Evolutionary conservation across 805 yeast species (phyloP).

Genomic region (Torulaspora microellipsoides): DNA sequence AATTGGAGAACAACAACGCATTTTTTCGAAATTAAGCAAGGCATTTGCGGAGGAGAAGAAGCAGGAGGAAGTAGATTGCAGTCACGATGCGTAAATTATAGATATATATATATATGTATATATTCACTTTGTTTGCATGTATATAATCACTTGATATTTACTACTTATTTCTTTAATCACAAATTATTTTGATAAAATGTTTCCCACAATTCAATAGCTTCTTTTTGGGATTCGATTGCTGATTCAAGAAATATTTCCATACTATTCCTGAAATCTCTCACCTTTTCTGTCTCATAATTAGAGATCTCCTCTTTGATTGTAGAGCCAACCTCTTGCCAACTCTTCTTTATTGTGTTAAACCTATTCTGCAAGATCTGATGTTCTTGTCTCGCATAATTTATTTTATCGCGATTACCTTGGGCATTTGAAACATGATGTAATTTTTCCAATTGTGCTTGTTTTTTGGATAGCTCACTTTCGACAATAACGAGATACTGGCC

Average conservation of each 20-base stretch:
- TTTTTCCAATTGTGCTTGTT: constrained; percentile 44
- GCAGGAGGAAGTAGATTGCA: constrained; percentile 27
- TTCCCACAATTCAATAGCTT: constrained; percentile 83
- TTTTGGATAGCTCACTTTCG: constrained; percentile 45
- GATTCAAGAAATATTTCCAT: constrained; percentile 89
- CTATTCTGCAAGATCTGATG: constrained; percentile 50
- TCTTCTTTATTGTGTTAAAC: constrained; percentile 49
- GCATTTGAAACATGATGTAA: constrained; percentile 38
- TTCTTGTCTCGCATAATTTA: constrained; percentile 54
- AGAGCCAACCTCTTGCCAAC: constrained; percentile 59
- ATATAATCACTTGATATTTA: background rate
- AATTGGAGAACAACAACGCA: constrained; percentile 37
- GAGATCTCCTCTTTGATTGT: constrained; percentile 64
- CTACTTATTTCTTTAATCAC: constrained; percentile 4
- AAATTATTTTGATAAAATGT: constrained; percentile 65
- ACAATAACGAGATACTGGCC: constrained; percentile 44
- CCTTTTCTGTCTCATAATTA: constrained; percentile 66
- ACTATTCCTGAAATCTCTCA: constrained; percentile 79
- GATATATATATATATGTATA: background rate
- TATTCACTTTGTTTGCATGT: constrained; percentile 4
- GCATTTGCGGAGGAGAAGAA: constrained; percentile 33
- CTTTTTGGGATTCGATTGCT: constrained; percentile 89
- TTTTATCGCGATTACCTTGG: constrained; percentile 58
- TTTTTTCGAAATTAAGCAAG: constrained; percentile 28
- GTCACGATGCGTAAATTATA: background rate